Base-by-base conservation (phyloP, 2,329 filamentous ascomycete species). In the Xylariaceae sp. region DNA sequence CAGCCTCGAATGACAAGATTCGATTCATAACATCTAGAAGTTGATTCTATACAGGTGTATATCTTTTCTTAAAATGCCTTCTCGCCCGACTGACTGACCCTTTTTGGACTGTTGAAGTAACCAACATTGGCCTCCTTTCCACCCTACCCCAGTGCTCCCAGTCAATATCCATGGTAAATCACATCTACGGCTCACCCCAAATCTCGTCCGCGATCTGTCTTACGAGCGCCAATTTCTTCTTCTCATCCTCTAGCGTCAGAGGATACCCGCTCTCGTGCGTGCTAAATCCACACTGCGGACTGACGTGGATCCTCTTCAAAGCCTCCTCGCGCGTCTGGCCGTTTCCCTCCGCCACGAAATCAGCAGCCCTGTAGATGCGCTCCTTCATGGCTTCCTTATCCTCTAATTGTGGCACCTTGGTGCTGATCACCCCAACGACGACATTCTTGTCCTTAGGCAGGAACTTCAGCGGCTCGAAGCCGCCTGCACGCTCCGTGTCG, bases 201-300 rank as follows among this genome's bases (percentile, higher is more conserved):
- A 92, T 82, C 66, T 88, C 84, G 68, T 91, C 83, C 2, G 89
- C 89, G 66, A 93, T 85, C 64, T 85, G 78, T 61, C 89, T 82
- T 18, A 92, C 87, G 50, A 93, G 74, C 62, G 82, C 77, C 66
- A 93, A 74, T 77, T 92, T 93, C 72, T 82, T 84, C 74, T 84
- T 84, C 86, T 92, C 88, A 59, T 89, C 88, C 44, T 89, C 83
- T 60, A 84, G 77, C 20, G 80, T 82, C 51, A 93, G 77, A 14
- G 84, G 81, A 68, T 93, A 91, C 0, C 89, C 89, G 65, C 82
- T 85, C 63, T 88, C 85, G 70, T 93, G 89, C 37, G 86, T 90
- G 37, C 88, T 89, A 71, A 89, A 89, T 5, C 87, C 87, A 69
- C 87, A 90, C 75, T 91, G 88, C 0, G 89, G 88, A 68, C 85